phyloP scores from a whole-genome alignment of 129 eudicot species.

The Centella asiatica region DNA sequence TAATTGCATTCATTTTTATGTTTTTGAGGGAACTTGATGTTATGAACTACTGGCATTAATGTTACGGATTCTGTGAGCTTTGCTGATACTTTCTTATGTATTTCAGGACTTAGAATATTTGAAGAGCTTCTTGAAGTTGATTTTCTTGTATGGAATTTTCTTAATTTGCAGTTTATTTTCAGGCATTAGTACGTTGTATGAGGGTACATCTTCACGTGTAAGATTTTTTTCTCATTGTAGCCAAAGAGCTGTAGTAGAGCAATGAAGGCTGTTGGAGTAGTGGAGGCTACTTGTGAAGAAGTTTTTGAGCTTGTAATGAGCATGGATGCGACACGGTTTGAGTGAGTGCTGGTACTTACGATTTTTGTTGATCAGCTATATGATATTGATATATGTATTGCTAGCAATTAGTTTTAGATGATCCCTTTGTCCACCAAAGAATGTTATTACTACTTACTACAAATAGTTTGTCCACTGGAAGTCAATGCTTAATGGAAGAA shows the following conservation, averaged over 20 bases:
- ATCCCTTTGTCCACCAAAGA: too few relatives aligned
- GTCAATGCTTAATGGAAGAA: too few relatives aligned
- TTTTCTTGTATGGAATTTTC: conserved; percentile 60
- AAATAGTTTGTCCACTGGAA: too few relatives aligned
- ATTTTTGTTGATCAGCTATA: background rate
- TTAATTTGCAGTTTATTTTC: background rate
- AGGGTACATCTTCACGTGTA: conserved; percentile 3
- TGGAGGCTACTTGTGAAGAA: conserved; percentile 98
- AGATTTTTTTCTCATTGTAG: conserved; percentile 30
- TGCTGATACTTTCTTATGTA: conserved; percentile 13
- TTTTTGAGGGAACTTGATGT: conserved; percentile 3
- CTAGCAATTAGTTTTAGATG: background rate
- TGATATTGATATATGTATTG: background rate
- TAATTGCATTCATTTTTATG: background rate
- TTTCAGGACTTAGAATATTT: conserved; percentile 93
- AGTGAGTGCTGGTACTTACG: conserved; percentile 41
- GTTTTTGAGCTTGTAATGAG: conserved; percentile 95
- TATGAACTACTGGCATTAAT: conserved; percentile 1
- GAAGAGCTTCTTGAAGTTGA: conserved; percentile 98
- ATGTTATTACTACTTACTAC: too few relatives aligned
- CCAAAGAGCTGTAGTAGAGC: conserved; percentile 99
- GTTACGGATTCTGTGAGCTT: background rate
- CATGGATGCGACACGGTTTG: conserved; percentile 95
- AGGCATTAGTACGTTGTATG: conserved; percentile 2
- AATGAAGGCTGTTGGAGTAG: conserved; percentile 99